A percentile compares a stretch with the other conserved stretches of the same genome.
Conservation (phyloP, 1,139 yeast genomes). For the Yamadazyma sp. region DNA sequence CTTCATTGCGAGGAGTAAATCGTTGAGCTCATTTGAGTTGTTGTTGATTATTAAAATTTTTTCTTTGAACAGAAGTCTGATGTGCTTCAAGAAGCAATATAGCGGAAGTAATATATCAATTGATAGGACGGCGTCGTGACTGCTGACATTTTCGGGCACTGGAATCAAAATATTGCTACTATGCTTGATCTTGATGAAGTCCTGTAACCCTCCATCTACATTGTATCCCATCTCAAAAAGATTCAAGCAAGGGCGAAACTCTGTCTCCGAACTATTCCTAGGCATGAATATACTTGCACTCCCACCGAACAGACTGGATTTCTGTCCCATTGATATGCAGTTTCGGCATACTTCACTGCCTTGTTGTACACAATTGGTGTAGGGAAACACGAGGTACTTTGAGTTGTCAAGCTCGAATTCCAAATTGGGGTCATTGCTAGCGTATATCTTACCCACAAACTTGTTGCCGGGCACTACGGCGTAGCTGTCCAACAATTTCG, state of each 20-base stretch:
- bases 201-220: slow-evolving; percentile 45
- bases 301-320: not conserved
- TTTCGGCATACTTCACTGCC: slow-evolving; percentile 21
- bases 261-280: slow-evolving; percentile 1
- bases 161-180: slow-evolving; percentile 27
- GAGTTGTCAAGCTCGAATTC: slow-evolving; percentile 13
- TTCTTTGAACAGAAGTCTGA: slow-evolving; percentile 11
- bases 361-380: slow-evolving; percentile 34
- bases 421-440: slow-evolving; percentile 13
- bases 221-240: slow-evolving; percentile 34
- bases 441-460: slow-evolving; percentile 28
- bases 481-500: not conserved
- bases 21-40: slow-evolving; percentile 35
- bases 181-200: slow-evolving; percentile 28
- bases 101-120: slow-evolving; percentile 39
- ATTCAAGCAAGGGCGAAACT: slow-evolving; percentile 22
- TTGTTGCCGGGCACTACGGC: slow-evolving; percentile 35
- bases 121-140: slow-evolving; percentile 40
- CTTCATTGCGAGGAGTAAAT: slow-evolving; percentile 33
- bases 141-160: slow-evolving; percentile 32
- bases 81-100: slow-evolving; percentile 24
- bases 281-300: not conserved
- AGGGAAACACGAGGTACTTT: slow-evolving; percentile 38
- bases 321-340: slow-evolving; percentile 17
- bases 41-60: slow-evolving; percentile 29